Percentiles rank a stretch among this genome's conserved stretches.
These are phyloP conservation scores for Phytophthora foliorum DNA, from an alignment of 352 stramenopile genomes.

Conservation along the genomic window DNA sequence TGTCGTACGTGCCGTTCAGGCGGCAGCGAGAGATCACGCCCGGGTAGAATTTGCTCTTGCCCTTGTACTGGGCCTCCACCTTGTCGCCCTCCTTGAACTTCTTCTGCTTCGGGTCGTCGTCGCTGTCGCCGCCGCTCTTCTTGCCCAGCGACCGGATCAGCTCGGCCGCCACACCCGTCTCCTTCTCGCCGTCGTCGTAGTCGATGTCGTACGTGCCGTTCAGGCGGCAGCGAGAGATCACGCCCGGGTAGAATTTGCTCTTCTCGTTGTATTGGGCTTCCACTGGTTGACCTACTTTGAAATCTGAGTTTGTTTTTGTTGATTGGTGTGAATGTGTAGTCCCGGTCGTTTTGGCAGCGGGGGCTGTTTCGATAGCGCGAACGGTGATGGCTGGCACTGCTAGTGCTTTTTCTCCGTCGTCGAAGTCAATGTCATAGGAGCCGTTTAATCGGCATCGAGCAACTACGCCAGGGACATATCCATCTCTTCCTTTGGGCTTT, in stretches of 20 bases:
- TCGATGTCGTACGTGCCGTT: too few relatives aligned
- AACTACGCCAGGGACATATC: conserved; percentile 65
- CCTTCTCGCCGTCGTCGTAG: too few relatives aligned
- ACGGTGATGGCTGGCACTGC: conserved; percentile 23
- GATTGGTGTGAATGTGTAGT: not conserved
- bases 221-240: conserved; percentile 1
- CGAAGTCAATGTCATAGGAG: conserved; percentile 83
- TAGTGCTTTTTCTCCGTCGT: conserved; percentile 67
- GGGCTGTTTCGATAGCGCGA: not conserved
- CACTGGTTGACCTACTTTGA: conserved; percentile 58
- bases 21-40: conserved; percentile 2
- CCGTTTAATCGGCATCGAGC: conserved; percentile 62
- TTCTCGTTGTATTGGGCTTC: conserved; percentile 74
- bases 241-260: conserved; percentile 26
- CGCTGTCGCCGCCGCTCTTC: too few relatives aligned
- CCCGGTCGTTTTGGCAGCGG: conserved; percentile 1
- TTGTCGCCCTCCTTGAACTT: too few relatives aligned
- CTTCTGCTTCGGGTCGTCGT: too few relatives aligned
- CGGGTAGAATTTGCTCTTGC: too few relatives aligned
- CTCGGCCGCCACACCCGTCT: too few relatives aligned
- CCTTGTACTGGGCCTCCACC: too few relatives aligned
- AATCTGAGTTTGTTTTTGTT: conserved; percentile 18
- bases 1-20: conserved; percentile 12
- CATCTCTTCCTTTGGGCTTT: conserved; percentile 61
- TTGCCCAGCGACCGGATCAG: too few relatives aligned